Conservation (phyloP, 2,329 filamentous ascomycete species). For the Penicillium olsonii region DNA sequence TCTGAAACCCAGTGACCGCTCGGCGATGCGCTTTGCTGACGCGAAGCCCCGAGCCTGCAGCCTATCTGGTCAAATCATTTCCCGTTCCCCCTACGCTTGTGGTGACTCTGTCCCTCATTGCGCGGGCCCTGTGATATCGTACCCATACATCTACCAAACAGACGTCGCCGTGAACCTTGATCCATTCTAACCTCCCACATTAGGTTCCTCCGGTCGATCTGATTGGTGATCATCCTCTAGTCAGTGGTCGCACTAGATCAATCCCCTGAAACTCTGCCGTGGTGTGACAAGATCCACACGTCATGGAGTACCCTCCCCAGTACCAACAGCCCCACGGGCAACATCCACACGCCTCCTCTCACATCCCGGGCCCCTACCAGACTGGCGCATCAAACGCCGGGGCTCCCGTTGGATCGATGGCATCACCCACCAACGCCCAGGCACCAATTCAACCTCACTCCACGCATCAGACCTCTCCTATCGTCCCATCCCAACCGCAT, state of each 20-base stretch:
- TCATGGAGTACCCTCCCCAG: constrained; percentile 77
- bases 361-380: constrained; percentile 63
- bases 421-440: constrained; percentile 71
- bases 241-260: constrained; percentile 9
- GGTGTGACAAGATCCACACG: constrained; percentile 39
- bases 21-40: constrained; percentile 47
- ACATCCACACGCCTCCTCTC: constrained; percentile 61
- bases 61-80: constrained; percentile 46
- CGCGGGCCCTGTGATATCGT: constrained; percentile 28
- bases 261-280: constrained; percentile 21
- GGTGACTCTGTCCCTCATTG: constrained; percentile 26
- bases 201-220: constrained; percentile 16
- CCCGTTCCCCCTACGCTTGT: constrained; percentile 24
- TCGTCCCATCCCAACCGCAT: constrained; percentile 73
- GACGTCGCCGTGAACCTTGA: constrained; percentile 25
- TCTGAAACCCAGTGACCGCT: constrained; percentile 44
- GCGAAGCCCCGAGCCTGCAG: constrained; percentile 43
- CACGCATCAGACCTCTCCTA: constrained; percentile 73
- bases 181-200: constrained; percentile 15
- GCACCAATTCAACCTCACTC: constrained; percentile 63
- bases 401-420: constrained; percentile 56
- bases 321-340: constrained; percentile 65
- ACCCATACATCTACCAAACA: constrained; percentile 26
- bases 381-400: constrained; percentile 57
- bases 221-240: constrained; percentile 20